Conservation (phyloP, 73 alveolate genomes). For the Paramecium pentaurelia region DNA sequence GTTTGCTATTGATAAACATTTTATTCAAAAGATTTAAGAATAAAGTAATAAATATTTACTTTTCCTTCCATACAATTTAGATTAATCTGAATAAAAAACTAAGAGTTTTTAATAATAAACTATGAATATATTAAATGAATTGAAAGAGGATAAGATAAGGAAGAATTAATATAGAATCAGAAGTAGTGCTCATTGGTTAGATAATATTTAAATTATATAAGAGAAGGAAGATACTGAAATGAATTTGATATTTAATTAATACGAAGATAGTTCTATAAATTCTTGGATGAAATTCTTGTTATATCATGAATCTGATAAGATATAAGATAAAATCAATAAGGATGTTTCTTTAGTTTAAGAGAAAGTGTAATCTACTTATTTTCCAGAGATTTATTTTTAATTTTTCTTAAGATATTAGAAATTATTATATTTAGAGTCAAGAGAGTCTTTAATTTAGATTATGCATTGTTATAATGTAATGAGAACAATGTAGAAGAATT, state of each 20-base stretch:
- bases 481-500: conserved; percentile 36
- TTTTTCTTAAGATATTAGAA: conserved; percentile 12
- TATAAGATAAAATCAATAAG: conserved; percentile 4
- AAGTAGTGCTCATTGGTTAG: conserved; percentile 40
- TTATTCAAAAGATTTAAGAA: not conserved
- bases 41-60: not conserved
- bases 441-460: not conserved
- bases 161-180: conserved; percentile 35
- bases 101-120: conserved; percentile 8
- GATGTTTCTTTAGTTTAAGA: conserved; percentile 16
- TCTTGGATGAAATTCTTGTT: conserved; percentile 37
- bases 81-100: not conserved
- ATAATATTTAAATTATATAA: not conserved
- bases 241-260: not conserved
- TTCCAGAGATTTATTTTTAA: conserved; percentile 37
- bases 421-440: not conserved
- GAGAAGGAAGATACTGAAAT: not conserved
- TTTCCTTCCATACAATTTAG: not conserved
- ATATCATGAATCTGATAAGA: conserved; percentile 21
- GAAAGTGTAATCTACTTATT: not conserved
- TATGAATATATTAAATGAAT: not conserved
- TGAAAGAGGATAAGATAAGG: conserved; percentile 4
- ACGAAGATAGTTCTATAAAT: conserved; percentile 19
- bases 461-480: conserved; percentile 40
- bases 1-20: conserved; percentile 42